phyloP scores from a whole-genome alignment of 176 grass and related monocot genomes.

The Urochloa ruziziensis region DNA sequence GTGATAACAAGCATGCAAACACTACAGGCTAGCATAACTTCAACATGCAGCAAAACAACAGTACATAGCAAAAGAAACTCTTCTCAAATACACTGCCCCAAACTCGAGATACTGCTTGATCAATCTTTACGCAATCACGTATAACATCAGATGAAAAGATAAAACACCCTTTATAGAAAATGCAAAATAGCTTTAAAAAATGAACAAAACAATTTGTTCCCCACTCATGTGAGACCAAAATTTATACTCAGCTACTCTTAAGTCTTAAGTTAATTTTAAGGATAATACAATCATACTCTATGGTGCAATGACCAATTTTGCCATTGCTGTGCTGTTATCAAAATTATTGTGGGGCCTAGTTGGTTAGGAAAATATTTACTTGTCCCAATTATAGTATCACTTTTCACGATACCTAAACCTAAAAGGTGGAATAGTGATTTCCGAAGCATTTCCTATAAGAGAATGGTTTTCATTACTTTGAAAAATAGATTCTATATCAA shows the following conservation, averaged over 20 bases:
- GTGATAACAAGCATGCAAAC: not conserved
- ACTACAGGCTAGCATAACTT: slow-evolving; percentile 17
- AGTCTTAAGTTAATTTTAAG: not conserved
- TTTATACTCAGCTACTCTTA: not conserved
- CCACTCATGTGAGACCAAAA: slow-evolving; percentile 1
- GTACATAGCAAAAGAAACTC: slow-evolving; percentile 2
- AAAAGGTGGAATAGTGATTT: too few species aligned
- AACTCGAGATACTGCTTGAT: slow-evolving; percentile 15
- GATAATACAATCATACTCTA: not conserved
- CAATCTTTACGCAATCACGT: not conserved
- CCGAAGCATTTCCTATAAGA: too few species aligned
- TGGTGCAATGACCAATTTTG: not conserved
- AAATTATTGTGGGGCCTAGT: not conserved
- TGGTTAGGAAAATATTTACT: not conserved
- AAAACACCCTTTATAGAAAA: not conserved
- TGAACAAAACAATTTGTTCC: slow-evolving; percentile 7
- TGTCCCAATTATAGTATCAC: slow-evolving; percentile 3
- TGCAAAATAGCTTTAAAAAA: not conserved
- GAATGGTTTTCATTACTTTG: not conserved
- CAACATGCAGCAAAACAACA: slow-evolving; percentile 13
- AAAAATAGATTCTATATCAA: not conserved
- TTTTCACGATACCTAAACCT: too few species aligned
- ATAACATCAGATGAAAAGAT: slow-evolving; percentile 3
- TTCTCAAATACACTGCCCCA: slow-evolving; percentile 9
- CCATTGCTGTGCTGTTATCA: not conserved